Conservation (phyloP, 441 rosid genomes). For the Mallotus repandus region DNA sequence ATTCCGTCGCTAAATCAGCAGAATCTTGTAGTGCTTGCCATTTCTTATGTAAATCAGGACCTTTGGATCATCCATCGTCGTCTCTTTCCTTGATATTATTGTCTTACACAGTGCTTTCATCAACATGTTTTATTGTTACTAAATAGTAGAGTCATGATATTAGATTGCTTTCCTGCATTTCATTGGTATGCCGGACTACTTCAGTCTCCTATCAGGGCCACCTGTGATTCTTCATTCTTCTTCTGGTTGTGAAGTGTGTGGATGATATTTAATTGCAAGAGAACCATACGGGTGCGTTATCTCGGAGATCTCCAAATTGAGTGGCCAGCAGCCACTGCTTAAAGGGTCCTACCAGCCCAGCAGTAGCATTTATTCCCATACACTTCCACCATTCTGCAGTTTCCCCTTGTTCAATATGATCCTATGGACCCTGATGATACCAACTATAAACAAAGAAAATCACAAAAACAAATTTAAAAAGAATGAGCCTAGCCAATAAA, state of each 20-base stretch:
- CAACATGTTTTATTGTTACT: slow-evolving; percentile 13
- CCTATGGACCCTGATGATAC: background rate
- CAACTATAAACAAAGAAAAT: too few relatives aligned
- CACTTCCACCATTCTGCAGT: too few relatives aligned
- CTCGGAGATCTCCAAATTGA: slow-evolving; percentile 26
- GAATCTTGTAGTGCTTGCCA: too few relatives aligned
- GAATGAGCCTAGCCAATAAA: too few relatives aligned
- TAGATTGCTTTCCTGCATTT: slow-evolving; percentile 4
- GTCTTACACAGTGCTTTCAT: slow-evolving; percentile 12
- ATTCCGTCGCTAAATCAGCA: too few relatives aligned
- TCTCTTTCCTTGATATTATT: background rate
- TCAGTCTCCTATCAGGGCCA: slow-evolving; percentile 36
- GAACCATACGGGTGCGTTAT: slow-evolving; percentile 6
- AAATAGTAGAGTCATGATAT: slow-evolving; percentile 13
- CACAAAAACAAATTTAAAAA: too few relatives aligned
- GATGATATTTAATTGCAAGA: slow-evolving; percentile 17
- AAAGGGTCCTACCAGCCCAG: slow-evolving; percentile 20
- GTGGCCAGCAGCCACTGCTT: slow-evolving; percentile 28
- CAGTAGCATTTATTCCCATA: background rate
- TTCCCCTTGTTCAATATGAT: background rate
- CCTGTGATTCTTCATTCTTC: slow-evolving; percentile 18
- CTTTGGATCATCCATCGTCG: slow-evolving; percentile 8
- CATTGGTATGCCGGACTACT: slow-evolving; percentile 23
- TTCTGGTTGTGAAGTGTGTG: slow-evolving; percentile 26
- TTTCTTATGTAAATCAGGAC: slow-evolving; percentile 8